Conservation (phyloP, 1,284 basidiomycete species). For the Prillingera fragicola region DNA sequence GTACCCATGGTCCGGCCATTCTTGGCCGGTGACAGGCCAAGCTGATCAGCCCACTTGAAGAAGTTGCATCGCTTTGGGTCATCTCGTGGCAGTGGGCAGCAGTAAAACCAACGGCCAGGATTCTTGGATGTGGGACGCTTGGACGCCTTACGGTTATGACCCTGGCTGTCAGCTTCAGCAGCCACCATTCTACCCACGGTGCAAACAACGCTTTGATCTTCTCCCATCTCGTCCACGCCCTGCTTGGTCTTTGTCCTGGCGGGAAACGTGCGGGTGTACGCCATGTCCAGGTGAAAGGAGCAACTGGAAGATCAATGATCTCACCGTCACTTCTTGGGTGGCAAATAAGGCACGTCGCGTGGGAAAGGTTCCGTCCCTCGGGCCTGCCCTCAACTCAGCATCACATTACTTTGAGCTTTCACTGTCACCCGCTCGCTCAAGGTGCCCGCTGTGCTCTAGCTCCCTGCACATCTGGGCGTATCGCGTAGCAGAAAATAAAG, state of each 20-base stretch:
- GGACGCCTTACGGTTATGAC: background rate
- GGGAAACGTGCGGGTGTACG: no score
- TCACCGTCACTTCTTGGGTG: no score
- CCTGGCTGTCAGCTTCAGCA: background rate
- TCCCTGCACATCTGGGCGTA: slow-evolving; percentile 17
- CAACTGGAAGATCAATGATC: no score
- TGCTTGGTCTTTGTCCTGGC: no score
- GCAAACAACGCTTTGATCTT: slow-evolving; percentile 4
- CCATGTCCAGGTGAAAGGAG: no score
- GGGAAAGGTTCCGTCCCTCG: background rate
- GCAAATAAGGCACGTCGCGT: no score
- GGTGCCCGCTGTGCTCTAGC: slow-evolving; percentile 19
- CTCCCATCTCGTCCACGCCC: no score
- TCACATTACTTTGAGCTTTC: background rate
- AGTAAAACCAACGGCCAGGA: slow-evolving; percentile 39
- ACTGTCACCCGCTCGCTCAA: slow-evolving; percentile 12
- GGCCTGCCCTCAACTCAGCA: background rate
- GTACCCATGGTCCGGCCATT: background rate
- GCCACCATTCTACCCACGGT: background rate
- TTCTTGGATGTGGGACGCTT: slow-evolving; percentile 27
- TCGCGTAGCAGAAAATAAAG: slow-evolving; percentile 15
- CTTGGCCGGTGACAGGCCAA: slow-evolving; percentile 1
- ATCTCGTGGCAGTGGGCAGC: slow-evolving; percentile 30
- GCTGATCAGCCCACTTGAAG: slow-evolving; percentile 45
- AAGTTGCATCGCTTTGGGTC: slow-evolving; percentile 39